These are phyloP conservation scores for Kwoniella sp. DNA, from an alignment of 768 basidiomycete species.

Conservation along the genomic window DNA sequence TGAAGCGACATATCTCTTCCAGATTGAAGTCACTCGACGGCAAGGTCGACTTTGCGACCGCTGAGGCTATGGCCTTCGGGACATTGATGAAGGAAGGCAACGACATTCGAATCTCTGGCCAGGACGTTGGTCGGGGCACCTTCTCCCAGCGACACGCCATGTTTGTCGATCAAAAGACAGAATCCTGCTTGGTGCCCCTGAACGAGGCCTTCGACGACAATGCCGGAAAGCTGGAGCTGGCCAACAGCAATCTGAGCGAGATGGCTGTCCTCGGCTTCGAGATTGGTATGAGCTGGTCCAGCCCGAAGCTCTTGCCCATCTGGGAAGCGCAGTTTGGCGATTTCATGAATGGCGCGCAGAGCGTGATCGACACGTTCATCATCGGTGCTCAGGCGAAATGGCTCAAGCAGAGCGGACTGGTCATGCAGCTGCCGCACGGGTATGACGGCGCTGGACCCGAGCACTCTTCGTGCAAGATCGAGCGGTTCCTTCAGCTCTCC, in stretches of 20 bases:
- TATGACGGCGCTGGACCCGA: slow-evolving; percentile 85
- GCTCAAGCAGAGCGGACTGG: slow-evolving; percentile 83
- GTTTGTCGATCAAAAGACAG: slow-evolving; percentile 81
- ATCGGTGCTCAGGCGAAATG: slow-evolving; percentile 87
- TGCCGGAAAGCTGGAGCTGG: slow-evolving; percentile 71
- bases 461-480: slow-evolving; percentile 81
- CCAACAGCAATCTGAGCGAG: slow-evolving; percentile 84
- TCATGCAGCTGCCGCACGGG: slow-evolving; percentile 84
- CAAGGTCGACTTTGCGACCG: slow-evolving; percentile 83
- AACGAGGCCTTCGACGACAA: slow-evolving; percentile 53
- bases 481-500: slow-evolving; percentile 82
- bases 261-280: slow-evolving; percentile 87
- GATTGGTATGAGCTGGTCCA: slow-evolving; percentile 84
- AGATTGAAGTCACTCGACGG: slow-evolving; percentile 70
- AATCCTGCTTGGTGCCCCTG: slow-evolving; percentile 72
- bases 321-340: slow-evolving; percentile 97
- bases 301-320: slow-evolving; percentile 72
- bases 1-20: slow-evolving; percentile 73
- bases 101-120: slow-evolving; percentile 84
- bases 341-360: slow-evolving; percentile 86
- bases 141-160: slow-evolving; percentile 87
- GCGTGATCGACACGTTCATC: slow-evolving; percentile 85
- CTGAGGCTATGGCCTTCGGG: slow-evolving; percentile 86
- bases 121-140: slow-evolving; percentile 86
- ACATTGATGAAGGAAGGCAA: slow-evolving; percentile 74